These are phyloP conservation scores for Cryphonectria carpinicola DNA, from an alignment of 2,329 filamentous ascomycete species.

Conservation along the genomic window DNA sequence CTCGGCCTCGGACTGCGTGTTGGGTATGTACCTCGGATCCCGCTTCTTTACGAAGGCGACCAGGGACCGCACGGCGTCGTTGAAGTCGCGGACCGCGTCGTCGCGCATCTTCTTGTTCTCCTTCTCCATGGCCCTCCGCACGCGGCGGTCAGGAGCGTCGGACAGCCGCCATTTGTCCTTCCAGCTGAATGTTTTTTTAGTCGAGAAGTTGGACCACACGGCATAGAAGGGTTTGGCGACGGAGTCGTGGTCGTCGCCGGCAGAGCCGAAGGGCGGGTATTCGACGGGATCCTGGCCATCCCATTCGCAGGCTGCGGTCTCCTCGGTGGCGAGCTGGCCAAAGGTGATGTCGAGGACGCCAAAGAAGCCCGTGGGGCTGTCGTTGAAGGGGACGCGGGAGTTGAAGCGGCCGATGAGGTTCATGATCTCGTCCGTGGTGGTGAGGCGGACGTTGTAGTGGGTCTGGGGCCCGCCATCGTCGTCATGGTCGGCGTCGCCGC, in stretches of 20 bases:
- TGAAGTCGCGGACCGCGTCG: conserved; percentile 84
- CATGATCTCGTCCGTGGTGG: conserved; percentile 79
- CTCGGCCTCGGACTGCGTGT: conserved; percentile 77
- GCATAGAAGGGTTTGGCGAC: conserved; percentile 81
- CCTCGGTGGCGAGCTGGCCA: conserved; percentile 77
- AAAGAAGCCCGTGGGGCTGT: conserved; percentile 83
- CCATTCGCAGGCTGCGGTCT: conserved; percentile 74
- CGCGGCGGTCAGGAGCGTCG: conserved; percentile 83
- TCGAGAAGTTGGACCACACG: conserved; percentile 80
- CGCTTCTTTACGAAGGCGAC: conserved; percentile 89
- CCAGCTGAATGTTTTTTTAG: conserved; percentile 86
- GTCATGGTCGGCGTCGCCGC: conserved; percentile 59
- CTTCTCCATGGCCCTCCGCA: conserved; percentile 88
- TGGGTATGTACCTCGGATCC: conserved; percentile 82
- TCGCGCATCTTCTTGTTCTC: conserved; percentile 87
- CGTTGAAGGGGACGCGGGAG: conserved; percentile 76
- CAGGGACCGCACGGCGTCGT: conserved; percentile 85
- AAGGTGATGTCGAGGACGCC: conserved; percentile 78
- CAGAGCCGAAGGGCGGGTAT: conserved; percentile 83
- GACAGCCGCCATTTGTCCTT: conserved; percentile 81
- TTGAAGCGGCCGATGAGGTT: conserved; percentile 80
- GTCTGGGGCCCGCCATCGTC: conserved; percentile 39
- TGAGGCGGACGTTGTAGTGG: conserved; percentile 69
- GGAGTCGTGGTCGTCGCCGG: conserved; percentile 74
- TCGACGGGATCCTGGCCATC: conserved; percentile 62